A percentile compares a stretch with the other conserved stretches of the same genome.
Evolutionary conservation across 192 early-diverging fungal genomes (phyloP).

Genomic region (Gigaspora rosea): DNA sequence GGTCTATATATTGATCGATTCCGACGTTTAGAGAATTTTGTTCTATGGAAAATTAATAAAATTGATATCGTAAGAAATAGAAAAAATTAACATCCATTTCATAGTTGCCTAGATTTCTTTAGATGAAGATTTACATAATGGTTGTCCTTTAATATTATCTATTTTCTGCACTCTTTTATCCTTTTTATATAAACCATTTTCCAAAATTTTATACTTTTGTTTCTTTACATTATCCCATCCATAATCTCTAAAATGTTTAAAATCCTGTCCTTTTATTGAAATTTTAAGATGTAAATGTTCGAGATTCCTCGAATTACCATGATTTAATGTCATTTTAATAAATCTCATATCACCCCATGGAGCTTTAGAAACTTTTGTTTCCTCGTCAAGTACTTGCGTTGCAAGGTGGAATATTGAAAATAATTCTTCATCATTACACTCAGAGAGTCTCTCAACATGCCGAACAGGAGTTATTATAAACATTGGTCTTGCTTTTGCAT

Average conservation of each 20-base stretch:
- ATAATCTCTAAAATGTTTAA: constrained; percentile 15
- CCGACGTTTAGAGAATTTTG: too few species aligned
- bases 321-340: constrained; percentile 34
- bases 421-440: constrained; percentile 36
- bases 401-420: constrained; percentile 27
- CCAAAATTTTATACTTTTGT: constrained; percentile 13
- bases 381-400: neutral
- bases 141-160: neutral
- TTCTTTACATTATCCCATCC: constrained; percentile 30
- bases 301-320: constrained; percentile 35
- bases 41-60: too few species aligned
- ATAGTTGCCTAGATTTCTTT: too few species aligned
- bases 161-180: constrained; percentile 29
- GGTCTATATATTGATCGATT: too few species aligned
- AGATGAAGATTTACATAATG: too few species aligned
- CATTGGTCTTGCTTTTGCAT: constrained; percentile 38
- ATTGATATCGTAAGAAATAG: too few species aligned
- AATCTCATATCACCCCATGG: constrained; percentile 1
- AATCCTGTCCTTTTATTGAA: neutral
- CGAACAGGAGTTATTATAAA: constrained; percentile 33
- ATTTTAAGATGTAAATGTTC: constrained; percentile 37
- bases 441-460: constrained; percentile 33
- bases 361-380: constrained; percentile 7
- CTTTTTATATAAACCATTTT: constrained; percentile 22
- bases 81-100: too few species aligned